Conservation (phyloP, 2,329 filamentous ascomycete species). For the Botrytis porri region DNA sequence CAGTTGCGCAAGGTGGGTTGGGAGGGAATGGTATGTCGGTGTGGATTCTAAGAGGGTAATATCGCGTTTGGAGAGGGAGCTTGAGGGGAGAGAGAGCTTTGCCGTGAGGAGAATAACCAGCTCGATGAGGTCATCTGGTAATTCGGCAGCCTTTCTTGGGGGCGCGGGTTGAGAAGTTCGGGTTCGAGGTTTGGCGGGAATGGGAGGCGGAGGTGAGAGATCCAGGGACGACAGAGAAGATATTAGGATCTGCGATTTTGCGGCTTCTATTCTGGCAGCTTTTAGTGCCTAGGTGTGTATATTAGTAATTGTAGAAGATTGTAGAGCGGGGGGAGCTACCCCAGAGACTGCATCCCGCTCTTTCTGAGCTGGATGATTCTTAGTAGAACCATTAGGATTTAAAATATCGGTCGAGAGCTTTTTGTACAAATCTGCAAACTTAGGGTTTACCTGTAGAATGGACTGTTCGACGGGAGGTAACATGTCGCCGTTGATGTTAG, state of each 20-base stretch:
- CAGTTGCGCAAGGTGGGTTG: conserved; percentile 48
- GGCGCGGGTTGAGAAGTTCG: conserved; percentile 21
- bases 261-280: conserved; percentile 46
- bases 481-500: conserved; percentile 42
- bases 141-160: conserved; percentile 20
- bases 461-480: conserved; percentile 56
- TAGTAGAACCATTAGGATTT: conserved; percentile 57
- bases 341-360: conserved; percentile 50
- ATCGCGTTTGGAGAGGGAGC: conserved; percentile 39
- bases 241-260: conserved; percentile 51
- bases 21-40: conserved; percentile 49
- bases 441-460: conserved; percentile 55
- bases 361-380: conserved; percentile 48
- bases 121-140: conserved; percentile 49
- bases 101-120: conserved; percentile 55
- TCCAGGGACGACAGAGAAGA: conserved; percentile 49
- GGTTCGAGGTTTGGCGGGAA: conserved; percentile 28
- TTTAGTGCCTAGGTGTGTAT: conserved; percentile 50
- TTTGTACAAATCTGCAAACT: conserved; percentile 57
- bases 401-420: conserved; percentile 53
- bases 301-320: background rate
- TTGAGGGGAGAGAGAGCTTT: conserved; percentile 37
- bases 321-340: conserved; percentile 41
- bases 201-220: conserved; percentile 34
- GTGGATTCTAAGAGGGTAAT: conserved; percentile 48